phyloP scores from a whole-genome alignment of 2,329 filamentous ascomycete genomes.

The Blastomyces parvus region DNA sequence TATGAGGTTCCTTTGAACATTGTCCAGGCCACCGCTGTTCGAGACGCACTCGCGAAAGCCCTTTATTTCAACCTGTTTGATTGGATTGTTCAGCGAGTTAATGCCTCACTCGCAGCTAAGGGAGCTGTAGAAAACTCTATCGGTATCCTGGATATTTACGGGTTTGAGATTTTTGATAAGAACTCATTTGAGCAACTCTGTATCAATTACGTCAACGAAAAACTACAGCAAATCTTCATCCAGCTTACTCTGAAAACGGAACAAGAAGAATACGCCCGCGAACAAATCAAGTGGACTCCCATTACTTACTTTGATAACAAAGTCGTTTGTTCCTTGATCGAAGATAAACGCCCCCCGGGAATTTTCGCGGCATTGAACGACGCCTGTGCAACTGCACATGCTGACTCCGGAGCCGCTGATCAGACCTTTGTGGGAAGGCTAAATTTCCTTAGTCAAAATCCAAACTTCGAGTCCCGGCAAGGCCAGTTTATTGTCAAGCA shows the following conservation, averaged over 20 bases:
- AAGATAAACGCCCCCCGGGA: constrained; percentile 79
- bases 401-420: constrained; percentile 87
- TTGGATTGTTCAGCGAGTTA: constrained; percentile 92
- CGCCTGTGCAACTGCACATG: constrained; percentile 95
- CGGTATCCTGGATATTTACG: constrained; percentile 97
- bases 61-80: constrained; percentile 97
- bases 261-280: constrained; percentile 91
- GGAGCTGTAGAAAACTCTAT: constrained; percentile 72
- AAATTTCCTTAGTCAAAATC: constrained; percentile 75
- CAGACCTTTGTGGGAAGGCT: constrained; percentile 90
- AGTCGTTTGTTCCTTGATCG: constrained; percentile 93
- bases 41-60: constrained; percentile 87
- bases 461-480: constrained; percentile 83
- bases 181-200: constrained; percentile 98
- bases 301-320: constrained; percentile 99
- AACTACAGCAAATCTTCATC: constrained; percentile 98
- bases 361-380: constrained; percentile 96
- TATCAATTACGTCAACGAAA: constrained; percentile 99
- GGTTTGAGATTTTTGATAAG: constrained; percentile 98
- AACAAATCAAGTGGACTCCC: constrained; percentile 97
- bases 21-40: constrained; percentile 73
- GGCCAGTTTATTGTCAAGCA: constrained; percentile 98
- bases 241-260: constrained; percentile 93
- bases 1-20: constrained; percentile 75
- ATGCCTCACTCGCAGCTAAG: constrained; percentile 72